These are phyloP conservation scores for Colletotrichum graminicola DNA, from an alignment of 2,329 filamentous ascomycete species.

Conservation along the genomic window DNA sequence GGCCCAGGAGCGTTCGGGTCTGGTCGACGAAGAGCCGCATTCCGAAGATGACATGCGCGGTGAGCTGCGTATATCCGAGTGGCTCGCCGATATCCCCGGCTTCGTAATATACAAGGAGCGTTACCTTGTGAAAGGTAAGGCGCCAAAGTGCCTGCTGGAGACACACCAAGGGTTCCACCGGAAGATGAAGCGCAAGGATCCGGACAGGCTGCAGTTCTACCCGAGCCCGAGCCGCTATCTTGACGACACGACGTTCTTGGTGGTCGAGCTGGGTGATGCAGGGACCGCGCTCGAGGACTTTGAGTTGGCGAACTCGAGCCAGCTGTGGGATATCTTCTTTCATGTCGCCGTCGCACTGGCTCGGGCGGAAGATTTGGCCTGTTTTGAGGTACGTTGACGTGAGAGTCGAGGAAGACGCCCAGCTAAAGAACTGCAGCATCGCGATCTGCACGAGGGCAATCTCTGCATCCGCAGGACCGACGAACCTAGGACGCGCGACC, in stretches of 20 bases:
- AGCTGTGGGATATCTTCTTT: constrained; percentile 75
- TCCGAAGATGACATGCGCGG: constrained; percentile 66
- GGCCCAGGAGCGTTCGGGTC: constrained; percentile 63
- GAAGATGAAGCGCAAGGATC: constrained; percentile 66
- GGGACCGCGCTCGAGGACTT: constrained; percentile 71
- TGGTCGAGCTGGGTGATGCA: constrained; percentile 73
- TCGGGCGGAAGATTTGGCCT: constrained; percentile 67
- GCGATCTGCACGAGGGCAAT: constrained; percentile 75
- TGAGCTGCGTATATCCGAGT: constrained; percentile 73
- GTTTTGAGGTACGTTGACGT: constrained; percentile 66
- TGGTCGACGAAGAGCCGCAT: constrained; percentile 72
- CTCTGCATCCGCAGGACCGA: constrained; percentile 66
- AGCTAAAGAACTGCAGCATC: constrained; percentile 59
- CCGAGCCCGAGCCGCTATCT: constrained; percentile 71
- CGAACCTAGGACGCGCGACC: constrained; percentile 49
- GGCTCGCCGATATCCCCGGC: constrained; percentile 72
- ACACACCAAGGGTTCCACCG: constrained; percentile 71
- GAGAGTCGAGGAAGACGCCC: not conserved
- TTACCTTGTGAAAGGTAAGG: constrained; percentile 69
- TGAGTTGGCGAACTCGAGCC: constrained; percentile 59
- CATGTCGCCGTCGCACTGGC: constrained; percentile 71
- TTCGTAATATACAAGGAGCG: constrained; percentile 76
- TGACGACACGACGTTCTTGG: constrained; percentile 69
- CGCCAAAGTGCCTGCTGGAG: constrained; percentile 65
- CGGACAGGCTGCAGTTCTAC: constrained; percentile 70